Percentiles rank a stretch among this genome's conserved stretches.
Conservation (phyloP, 192 early-diverging fungal species). For the Glomus cerebriforme region DNA sequence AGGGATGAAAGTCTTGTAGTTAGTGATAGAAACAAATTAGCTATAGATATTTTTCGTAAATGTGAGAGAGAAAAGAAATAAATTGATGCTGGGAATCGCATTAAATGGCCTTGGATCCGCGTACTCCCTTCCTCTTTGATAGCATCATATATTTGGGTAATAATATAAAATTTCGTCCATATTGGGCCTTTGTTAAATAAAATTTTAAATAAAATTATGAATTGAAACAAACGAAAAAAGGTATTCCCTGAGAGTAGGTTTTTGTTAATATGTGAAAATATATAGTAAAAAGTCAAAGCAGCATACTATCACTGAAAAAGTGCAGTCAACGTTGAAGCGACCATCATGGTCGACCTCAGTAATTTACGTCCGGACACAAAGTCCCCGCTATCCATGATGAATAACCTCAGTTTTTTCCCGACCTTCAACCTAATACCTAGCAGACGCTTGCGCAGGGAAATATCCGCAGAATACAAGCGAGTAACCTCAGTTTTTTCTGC, state of each 20-base stretch:
- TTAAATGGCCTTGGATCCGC: too few species aligned
- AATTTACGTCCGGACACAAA: not conserved
- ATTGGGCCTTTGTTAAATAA: not conserved
- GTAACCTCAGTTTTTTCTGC: not conserved
- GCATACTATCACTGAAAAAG: constrained; percentile 11
- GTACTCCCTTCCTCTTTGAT: too few species aligned
- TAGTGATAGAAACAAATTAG: too few species aligned
- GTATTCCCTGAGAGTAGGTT: not conserved
- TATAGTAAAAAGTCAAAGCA: not conserved
- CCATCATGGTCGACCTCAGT: constrained; percentile 25
- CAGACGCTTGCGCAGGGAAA: not conserved
- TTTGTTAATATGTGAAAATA: constrained; percentile 14
- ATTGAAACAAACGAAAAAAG: not conserved
- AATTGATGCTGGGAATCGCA: too few species aligned
- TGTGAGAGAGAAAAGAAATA: too few species aligned
- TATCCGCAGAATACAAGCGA: not conserved
- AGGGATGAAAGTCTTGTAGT: too few species aligned
- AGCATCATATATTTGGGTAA: too few species aligned
- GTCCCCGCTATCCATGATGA: constrained; percentile 20
- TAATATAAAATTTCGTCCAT: too few species aligned
- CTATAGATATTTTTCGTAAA: too few species aligned
- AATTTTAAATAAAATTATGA: too few species aligned
- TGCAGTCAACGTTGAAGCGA: not conserved
- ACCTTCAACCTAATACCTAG: constrained; percentile 10
- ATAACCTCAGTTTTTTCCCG: not conserved